phyloP scores from a whole-genome alignment of 768 basidiomycete species.

The Austroboletus eburneus region DNA sequence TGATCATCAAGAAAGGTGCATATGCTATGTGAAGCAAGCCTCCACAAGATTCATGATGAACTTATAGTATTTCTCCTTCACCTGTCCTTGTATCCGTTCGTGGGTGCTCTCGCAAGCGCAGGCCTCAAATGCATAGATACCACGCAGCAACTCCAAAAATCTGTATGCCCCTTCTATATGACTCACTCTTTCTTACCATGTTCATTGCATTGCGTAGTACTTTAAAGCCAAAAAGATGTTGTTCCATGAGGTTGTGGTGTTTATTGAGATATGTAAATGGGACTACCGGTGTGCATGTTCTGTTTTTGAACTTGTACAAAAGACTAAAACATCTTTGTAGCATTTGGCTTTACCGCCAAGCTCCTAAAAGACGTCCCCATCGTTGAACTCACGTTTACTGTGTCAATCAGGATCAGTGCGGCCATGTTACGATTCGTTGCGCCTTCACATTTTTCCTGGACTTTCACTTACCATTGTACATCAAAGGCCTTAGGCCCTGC shows the following conservation, averaged over 20 bases:
- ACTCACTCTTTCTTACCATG: too few species aligned
- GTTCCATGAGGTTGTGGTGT: constrained; percentile 59
- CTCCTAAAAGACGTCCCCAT: constrained; percentile 80
- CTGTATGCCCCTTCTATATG: constrained; percentile 40
- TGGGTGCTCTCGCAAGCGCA: constrained; percentile 59
- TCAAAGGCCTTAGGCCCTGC: too few species aligned
- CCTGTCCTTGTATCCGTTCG: constrained; percentile 62
- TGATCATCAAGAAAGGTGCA: constrained; percentile 23
- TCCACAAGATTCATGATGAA: background rate
- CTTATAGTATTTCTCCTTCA: constrained; percentile 54
- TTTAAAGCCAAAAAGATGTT: constrained; percentile 85
- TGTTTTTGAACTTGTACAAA: background rate
- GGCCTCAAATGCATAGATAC: constrained; percentile 67
- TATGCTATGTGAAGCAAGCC: background rate
- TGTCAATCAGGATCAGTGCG: constrained; percentile 86
- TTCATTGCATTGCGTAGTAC: constrained; percentile 50
- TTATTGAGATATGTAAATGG: constrained; percentile 88
- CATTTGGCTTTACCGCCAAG: constrained; percentile 82
- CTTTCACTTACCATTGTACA: too few species aligned
- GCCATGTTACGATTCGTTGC: constrained; percentile 95
- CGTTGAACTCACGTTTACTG: constrained; percentile 73
- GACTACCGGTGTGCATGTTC: constrained; percentile 64
- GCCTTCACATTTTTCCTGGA: too few species aligned
- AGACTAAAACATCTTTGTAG: constrained; percentile 33
- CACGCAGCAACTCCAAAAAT: constrained; percentile 61